Percentiles rank a stretch among this genome's conserved stretches.
These are phyloP conservation scores for Astragalus glycyphyllos DNA, from an alignment of 306 rosid genomes.

Conservation along the genomic window DNA sequence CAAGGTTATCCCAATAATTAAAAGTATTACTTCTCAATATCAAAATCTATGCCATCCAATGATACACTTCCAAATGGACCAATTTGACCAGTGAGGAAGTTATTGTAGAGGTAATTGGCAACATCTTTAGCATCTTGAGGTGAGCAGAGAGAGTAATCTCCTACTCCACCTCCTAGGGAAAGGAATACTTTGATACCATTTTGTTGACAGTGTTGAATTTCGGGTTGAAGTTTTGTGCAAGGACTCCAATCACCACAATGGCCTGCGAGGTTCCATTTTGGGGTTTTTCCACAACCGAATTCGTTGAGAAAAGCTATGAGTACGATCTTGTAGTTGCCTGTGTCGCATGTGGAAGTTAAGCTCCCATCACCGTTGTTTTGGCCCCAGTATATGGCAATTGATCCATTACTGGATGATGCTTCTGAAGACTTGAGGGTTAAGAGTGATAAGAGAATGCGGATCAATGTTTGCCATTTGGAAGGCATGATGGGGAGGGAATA, in stretches of 20 bases:
- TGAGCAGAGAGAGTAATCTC: constrained; percentile 44
- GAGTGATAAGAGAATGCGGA: constrained; percentile 17
- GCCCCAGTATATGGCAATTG: constrained; percentile 66
- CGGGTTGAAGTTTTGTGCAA: neutral
- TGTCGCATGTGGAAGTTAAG: constrained; percentile 53
- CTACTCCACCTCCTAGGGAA: constrained; percentile 54
- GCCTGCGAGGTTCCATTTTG: neutral
- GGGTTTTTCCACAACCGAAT: constrained; percentile 32
- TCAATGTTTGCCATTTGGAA: neutral
- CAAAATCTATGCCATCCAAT: constrained; percentile 65
- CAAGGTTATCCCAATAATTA: constrained; percentile 52
- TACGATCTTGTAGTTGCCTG: constrained; percentile 48
- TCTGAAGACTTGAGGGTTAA: constrained; percentile 19
- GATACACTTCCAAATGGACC: constrained; percentile 53
- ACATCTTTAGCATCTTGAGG: constrained; percentile 44
- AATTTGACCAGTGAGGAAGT: constrained; percentile 52
- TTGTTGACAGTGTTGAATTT: constrained; percentile 47
- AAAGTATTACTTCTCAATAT: constrained; percentile 31
- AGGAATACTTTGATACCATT: constrained; percentile 58
- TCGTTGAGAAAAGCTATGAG: constrained; percentile 53
- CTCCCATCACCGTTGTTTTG: constrained; percentile 50
- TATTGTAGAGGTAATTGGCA: constrained; percentile 47
- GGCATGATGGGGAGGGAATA: neutral
- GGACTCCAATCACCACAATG: constrained; percentile 20
- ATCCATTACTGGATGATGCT: constrained; percentile 11